A percentile compares a stretch with the other conserved stretches of the same genome.
Evolutionary conservation across 2,329 filamentous ascomycete genomes (phyloP).

Genomic region (Conoideocrella luteorostrata): DNA sequence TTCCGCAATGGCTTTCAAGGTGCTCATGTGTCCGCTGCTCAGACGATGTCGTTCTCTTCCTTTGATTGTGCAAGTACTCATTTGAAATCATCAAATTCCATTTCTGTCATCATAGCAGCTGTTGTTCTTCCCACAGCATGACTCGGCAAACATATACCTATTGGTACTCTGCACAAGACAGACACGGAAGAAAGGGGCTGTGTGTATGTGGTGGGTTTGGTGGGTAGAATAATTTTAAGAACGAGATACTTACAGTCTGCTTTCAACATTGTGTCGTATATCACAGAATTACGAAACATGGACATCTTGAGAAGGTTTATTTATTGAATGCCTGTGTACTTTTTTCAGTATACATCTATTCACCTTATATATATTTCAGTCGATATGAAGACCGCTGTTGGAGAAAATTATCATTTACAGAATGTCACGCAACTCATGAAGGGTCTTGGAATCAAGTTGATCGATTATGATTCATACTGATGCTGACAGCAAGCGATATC

Average conservation of each 20-base stretch:
- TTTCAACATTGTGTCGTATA: not conserved
- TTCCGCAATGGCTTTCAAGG: too few relatives aligned
- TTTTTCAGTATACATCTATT: too few relatives aligned
- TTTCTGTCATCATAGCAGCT: slow-evolving; percentile 19
- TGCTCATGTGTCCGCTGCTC: too few relatives aligned
- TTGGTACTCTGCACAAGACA: too few relatives aligned
- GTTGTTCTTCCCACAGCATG: not conserved
- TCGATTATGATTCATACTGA: slow-evolving; percentile 21
- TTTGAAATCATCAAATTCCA: slow-evolving; percentile 17
- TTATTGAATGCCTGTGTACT: too few relatives aligned
- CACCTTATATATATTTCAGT: too few relatives aligned
- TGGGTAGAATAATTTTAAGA: not conserved
- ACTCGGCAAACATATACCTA: too few relatives aligned
- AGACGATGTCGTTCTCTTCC: slow-evolving; percentile 24
- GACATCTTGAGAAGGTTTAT: too few relatives aligned
- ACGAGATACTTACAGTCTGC: not conserved
- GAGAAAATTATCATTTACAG: too few relatives aligned
- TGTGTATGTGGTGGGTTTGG: not conserved
- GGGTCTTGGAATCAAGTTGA: slow-evolving; percentile 10
- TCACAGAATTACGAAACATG: too few relatives aligned
- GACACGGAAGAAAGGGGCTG: not conserved
- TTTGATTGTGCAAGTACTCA: slow-evolving; percentile 12
- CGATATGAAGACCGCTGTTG: too few relatives aligned
- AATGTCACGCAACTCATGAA: too few relatives aligned
- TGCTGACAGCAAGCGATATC: not conserved